Conservation (phyloP, 2,329 filamentous ascomycete genomes). For the Coniochaeta sp. region DNA sequence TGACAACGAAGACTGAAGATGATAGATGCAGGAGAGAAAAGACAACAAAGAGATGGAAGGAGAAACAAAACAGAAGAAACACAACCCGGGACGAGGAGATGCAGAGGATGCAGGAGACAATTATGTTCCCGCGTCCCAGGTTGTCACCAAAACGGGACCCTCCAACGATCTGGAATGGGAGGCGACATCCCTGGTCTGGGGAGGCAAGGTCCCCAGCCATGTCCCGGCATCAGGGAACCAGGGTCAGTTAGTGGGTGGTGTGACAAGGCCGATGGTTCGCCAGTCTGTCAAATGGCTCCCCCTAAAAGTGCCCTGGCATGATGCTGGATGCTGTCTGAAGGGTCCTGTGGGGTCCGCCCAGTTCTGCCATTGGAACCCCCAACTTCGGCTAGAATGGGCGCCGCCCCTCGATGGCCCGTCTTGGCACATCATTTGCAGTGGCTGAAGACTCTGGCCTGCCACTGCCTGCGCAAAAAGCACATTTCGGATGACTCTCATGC, state of each 20-base stretch:
- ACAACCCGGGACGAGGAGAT: background rate
- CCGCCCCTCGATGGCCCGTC: background rate
- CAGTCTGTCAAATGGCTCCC: background rate
- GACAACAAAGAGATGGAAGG: background rate
- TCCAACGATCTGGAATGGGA: background rate
- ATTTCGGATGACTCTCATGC: background rate
- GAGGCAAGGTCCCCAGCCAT: background rate
- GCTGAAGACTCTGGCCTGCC: background rate
- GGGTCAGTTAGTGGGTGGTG: background rate
- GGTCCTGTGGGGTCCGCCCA: background rate
- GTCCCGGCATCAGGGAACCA: background rate
- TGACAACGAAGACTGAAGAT: background rate
- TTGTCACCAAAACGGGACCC: background rate
- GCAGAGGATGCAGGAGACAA: slow-evolving; percentile 1
- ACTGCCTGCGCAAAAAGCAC: background rate
- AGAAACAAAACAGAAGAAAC: slow-evolving; percentile 2
- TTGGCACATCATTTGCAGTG: background rate
- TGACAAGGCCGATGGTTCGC: background rate
- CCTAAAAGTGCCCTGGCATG: background rate
- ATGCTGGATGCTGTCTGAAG: background rate
- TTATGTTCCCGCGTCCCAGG: background rate
- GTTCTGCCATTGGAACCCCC: background rate
- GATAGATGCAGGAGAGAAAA: background rate
- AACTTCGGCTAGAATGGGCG: background rate
- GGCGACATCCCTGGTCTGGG: background rate